phyloP scores from a whole-genome alignment of 345 rosid genomes.

The Psidium guajava region DNA sequence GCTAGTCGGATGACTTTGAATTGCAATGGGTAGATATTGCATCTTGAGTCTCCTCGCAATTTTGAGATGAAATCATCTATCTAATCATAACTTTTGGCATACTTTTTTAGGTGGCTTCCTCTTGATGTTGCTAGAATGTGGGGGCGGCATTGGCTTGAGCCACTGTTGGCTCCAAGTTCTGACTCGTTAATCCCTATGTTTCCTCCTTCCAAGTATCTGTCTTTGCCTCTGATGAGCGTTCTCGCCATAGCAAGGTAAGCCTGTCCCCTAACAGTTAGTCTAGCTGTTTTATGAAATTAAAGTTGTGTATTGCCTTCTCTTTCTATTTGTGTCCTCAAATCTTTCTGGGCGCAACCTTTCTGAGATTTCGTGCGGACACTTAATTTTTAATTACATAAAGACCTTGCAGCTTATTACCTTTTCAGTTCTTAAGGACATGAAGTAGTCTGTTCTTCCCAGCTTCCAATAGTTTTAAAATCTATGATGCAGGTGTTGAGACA shows the following conservation, averaged over 20 bases:
- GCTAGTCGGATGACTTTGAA: conserved; percentile 70
- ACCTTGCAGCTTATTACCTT: background rate
- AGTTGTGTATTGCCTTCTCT: background rate
- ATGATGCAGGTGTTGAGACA: background rate
- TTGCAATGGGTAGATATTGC: conserved; percentile 66
- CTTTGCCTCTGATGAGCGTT: conserved; percentile 81
- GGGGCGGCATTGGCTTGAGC: conserved; percentile 99
- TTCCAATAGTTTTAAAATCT: background rate
- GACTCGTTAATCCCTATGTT: conserved; percentile 57
- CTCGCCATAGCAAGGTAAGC: conserved; percentile 88
- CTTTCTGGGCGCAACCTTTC: background rate
- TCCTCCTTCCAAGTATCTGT: conserved; percentile 69
- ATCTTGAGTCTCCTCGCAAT: background rate
- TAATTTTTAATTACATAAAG: background rate
- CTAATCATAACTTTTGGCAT: background rate
- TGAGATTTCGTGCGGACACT: background rate
- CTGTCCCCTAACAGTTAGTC: background rate
- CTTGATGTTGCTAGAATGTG: conserved; percentile 97
- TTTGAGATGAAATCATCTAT: background rate
- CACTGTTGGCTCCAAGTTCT: conserved; percentile 63
- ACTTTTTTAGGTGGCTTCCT: conserved; percentile 74
- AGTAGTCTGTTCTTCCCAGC: background rate
- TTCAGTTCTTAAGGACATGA: background rate
- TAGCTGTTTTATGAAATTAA: background rate
- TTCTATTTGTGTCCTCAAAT: background rate